Evolutionary conservation across 495 filamentous ascomycete species (phyloP), one percentile per base, ranked within the genome.

Genomic region (Trichoderma orchidacearum): DNA sequence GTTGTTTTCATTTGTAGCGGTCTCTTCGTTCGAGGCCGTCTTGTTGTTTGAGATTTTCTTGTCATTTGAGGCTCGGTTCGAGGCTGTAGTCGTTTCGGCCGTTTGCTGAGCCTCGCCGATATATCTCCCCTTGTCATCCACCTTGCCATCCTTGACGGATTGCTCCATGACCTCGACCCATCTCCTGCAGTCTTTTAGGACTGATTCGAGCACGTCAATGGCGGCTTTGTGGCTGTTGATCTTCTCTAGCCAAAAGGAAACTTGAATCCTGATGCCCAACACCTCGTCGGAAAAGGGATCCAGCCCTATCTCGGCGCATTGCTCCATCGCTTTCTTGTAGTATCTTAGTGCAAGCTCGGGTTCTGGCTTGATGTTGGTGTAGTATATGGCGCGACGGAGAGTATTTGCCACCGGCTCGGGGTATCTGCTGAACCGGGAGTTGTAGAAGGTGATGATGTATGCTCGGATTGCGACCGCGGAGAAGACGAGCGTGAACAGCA

Each of bases 271-370:
- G 18, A 99, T 80, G 0, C 93, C 93, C 51, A 96, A 72, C 13
- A 96, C 80, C 63, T 96, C 93, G 58, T 95, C 86, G 3, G 85
- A 87, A 62, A 89, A 93, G 3, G 86, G 86, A 66, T 96, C 87
- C 72, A 99, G 82, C 0, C 81, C 80, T 38, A 85, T 60, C 63
- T 91, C 82, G 18, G 79, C 67, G 32, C 87, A 88, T 15, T 82
- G 74, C 58, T 77, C 71, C 38, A 97, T 68, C 2, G 92, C 93
- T 51, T 83, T 74, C 58, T 80, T 80, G 67, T 95, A 97, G 68
- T 89, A 85, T 55, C 86, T 84, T 35, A 94, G 69, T 2, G 93
- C 90, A 51, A 81, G 75, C 51, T 80, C 70, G n/a, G 85, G 81
- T 38, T 93, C 80, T 8, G 83, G 71, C 30, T 79, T 70, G 60